A percentile compares a stretch with the other conserved stretches of the same genome.
Conservation (phyloP, 495 filamentous ascomycete genomes). For the Hamigera avellanea region DNA sequence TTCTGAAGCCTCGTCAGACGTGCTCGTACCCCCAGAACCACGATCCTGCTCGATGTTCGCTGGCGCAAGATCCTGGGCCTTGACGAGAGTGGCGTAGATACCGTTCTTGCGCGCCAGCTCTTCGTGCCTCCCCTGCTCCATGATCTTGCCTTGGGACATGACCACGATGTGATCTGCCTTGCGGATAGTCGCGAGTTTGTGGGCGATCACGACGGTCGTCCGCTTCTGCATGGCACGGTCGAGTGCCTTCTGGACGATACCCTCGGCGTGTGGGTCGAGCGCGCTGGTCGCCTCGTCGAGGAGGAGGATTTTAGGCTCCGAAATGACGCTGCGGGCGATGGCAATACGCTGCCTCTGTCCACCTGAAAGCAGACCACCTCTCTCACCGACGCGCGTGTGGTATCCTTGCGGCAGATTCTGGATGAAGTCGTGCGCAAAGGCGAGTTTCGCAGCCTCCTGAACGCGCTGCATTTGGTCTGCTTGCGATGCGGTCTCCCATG, state of each 20-base stretch:
- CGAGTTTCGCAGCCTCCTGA: slow-evolving; percentile 24
- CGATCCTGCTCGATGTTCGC: too few relatives aligned
- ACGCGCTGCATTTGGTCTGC: too few relatives aligned
- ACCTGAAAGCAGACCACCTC: slow-evolving; percentile 15
- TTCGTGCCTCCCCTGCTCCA: slow-evolving; percentile 36
- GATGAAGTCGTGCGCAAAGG: slow-evolving; percentile 16
- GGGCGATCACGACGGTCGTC: slow-evolving; percentile 29
- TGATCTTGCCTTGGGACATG: slow-evolving; percentile 25
- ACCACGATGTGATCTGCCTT: slow-evolving; percentile 38
- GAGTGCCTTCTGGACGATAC: slow-evolving; percentile 25
- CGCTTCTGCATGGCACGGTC: slow-evolving; percentile 14
- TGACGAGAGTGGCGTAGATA: slow-evolving; percentile 25
- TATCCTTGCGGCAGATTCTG: slow-evolving; percentile 10
- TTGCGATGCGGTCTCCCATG: too few relatives aligned
- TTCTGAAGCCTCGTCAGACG: not conserved
- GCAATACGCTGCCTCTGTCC: slow-evolving; percentile 46
- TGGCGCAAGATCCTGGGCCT: slow-evolving; percentile 11
- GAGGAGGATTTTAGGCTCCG: slow-evolving; percentile 65
- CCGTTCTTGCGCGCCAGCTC: slow-evolving; percentile 22
- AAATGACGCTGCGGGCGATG: slow-evolving; percentile 60
- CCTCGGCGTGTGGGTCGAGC: slow-evolving; percentile 28
- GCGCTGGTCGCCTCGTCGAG: slow-evolving; percentile 33
- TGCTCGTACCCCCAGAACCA: too few relatives aligned
- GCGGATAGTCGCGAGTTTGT: slow-evolving; percentile 38
- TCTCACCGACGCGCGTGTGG: slow-evolving; percentile 11